phyloP scores from a whole-genome alignment of 164 flowering plant species.

The Nelumbo lutea region DNA sequence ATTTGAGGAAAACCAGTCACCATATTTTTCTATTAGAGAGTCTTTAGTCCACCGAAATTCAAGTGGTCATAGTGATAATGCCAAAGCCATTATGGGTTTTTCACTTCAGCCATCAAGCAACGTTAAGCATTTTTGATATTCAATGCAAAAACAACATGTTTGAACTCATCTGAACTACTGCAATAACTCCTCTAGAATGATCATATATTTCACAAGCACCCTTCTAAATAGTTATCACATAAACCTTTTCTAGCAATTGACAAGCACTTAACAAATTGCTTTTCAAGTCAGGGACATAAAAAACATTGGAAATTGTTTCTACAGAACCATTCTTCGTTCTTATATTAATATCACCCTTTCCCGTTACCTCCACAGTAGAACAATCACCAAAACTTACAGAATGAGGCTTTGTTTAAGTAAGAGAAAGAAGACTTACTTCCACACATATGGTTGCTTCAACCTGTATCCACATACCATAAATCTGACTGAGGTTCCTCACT shows the following conservation, averaged over 20 bases:
- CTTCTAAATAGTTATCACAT: no score
- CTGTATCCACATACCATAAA: constrained; percentile 3
- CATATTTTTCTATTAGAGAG: no score
- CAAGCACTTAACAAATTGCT: no score
- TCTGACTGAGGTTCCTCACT: neutral
- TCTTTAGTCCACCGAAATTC: constrained; percentile 3
- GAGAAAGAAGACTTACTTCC: constrained; percentile 18
- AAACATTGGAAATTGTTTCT: constrained; percentile 13
- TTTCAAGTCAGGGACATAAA: neutral
- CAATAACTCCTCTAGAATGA: constrained; percentile 2
- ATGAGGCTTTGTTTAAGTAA: constrained; percentile 10
- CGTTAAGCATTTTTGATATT: constrained; percentile 5
- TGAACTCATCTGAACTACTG: constrained; percentile 4
- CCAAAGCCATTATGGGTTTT: constrained; percentile 6
- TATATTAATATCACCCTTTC: constrained; percentile 11
- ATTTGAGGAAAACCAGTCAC: constrained; percentile 1
- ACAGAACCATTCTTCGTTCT: constrained; percentile 14
- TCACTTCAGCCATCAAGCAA: constrained; percentile 6
- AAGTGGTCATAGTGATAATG: constrained; percentile 6
- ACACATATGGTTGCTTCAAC: no score
- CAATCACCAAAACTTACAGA: constrained; percentile 5
- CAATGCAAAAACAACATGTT: constrained; percentile 10
- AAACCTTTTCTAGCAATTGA: no score
- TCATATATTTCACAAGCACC: constrained; percentile 3
- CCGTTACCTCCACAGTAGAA: constrained; percentile 3